Evolutionary conservation across 139 green algal species (phyloP).

Genomic region (Closterium sp.): DNA sequence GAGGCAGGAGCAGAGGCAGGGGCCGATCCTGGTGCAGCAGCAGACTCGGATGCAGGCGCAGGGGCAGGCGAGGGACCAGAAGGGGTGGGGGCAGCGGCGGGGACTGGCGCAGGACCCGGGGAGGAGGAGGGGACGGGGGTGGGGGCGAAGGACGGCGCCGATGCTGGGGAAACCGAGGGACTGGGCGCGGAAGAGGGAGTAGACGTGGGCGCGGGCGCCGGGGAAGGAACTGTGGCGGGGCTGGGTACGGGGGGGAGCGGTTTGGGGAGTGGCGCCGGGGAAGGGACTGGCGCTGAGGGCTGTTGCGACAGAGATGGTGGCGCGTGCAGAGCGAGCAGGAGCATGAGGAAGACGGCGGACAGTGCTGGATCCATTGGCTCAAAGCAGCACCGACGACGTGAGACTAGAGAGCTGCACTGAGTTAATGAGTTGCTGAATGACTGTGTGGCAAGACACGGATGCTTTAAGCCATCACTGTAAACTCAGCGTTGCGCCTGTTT

Average conservation of each 20-base stretch:
- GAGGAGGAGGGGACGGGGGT: background rate
- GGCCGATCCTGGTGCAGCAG: background rate
- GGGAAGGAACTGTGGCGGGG: background rate
- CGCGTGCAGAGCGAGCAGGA: background rate
- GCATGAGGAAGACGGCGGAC: background rate
- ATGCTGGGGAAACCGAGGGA: background rate
- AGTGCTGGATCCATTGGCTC: background rate
- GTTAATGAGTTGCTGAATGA: background rate
- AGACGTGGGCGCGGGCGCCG: no score
- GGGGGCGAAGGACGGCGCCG: background rate
- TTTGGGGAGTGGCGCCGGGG: no score
- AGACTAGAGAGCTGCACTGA: background rate
- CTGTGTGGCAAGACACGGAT: background rate
- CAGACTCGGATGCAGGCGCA: background rate
- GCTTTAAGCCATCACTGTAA: background rate
- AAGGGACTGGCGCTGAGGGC: background rate
- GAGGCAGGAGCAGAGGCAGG: background rate
- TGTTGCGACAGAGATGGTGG: background rate
- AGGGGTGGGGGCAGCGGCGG: background rate
- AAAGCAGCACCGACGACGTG: background rate
- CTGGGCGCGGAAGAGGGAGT: background rate
- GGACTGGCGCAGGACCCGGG: background rate
- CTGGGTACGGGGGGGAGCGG: no score
- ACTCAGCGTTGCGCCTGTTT: background rate
- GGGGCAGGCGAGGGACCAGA: background rate